Base-by-base conservation (phyloP, 495 filamentous ascomycete genomes). In the Aspergillus hancockii region DNA sequence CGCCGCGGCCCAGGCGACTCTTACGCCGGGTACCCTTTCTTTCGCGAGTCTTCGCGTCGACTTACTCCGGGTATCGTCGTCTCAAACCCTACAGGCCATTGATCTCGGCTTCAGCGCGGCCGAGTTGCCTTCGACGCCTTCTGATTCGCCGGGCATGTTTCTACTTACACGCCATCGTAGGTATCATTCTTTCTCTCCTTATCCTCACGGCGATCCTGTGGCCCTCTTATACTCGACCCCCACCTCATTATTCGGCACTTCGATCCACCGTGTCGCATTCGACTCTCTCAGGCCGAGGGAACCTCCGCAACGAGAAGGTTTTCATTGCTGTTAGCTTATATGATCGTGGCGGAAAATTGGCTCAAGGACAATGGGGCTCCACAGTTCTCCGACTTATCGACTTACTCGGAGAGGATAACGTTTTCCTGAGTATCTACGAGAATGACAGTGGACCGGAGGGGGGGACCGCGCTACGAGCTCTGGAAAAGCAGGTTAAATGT, bases 241-340 rank as follows among this genome's bases (percentile, higher is more conserved):
- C 79, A 18, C 63, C 77, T 19, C 80, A 84, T 64, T 87, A 86
- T 59, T 49, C 59, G 4, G 59, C 63, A 16, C 69, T 87, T 0
- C 69, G 71, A 16, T 55, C 73, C 22, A 64, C 69, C 1, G 70
- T 78, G 8, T 59, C 64, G 43, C 67, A 70, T 41, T 76, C 66
- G 21, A 69, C 73, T 12, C 45, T 64, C 12, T 54, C 75, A 3
- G 88, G 87, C 3, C 77, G 86, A 32, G 87, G 83, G 14, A 91
- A 92, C 63, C 71, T 80, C 2, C 65, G 77, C 21, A 75, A 83
- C 40, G 85, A 91, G 66, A 88, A 85, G 59, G 77, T 93, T 16
- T 93, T 90, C 67, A 89, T 93, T 57, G 87, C 87, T 7, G 85
- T 88, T 16, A 91, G 85, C 63, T 78, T 93, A 45, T 88, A 90